Evolutionary conservation across 495 filamentous ascomycete genomes (phyloP), one percentile per base, ranked within the genome.

Genomic region (Amniculicola lignicola): DNA sequence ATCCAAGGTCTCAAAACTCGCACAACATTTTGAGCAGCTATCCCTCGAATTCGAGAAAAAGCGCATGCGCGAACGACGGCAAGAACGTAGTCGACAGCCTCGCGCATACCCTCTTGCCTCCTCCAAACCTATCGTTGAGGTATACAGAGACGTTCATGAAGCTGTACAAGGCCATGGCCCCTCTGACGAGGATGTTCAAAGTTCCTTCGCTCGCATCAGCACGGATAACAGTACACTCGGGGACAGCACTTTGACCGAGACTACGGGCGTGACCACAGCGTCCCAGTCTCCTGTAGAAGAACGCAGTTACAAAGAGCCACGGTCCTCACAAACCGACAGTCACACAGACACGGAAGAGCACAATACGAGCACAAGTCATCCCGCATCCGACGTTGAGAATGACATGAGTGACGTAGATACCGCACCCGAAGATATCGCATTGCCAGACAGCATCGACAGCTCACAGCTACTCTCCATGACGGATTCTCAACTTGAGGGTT

Each of bases 31-130:
- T 64, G 94, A 99, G 68, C 90, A 96, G 65, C 71, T 99, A 28
- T 95, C 89, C 53, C 86, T 91, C 4, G 94, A 99, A 61, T 97
- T 98, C 60, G 91, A 99, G 64, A 94, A 90, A 66, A 92, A 97
- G 73, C 78, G 94, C 31, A 79, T 91, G 42, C 86, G 86, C 51
- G 91, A 99, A 64, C 81, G 86, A 65, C 83, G 83, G 42, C 87
- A 87, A 37, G 86, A 88, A n/a, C 89, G 84, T 61, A 85, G 83
- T 64, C 82, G 83, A 14, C 85, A 88, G 64, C 83, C 87, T 0
- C 82, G 91, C 49, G 90, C 88, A 16, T 90, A 90, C 63, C 93
- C 92, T 14, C 81, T 91, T 51, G 85, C 90, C 12, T 90, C 89
- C n/a, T 94, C 92, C 19, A 93, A 90, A 66, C 90, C 94, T 1